Base-by-base conservation (phyloP, 805 yeast genomes). In the Candida takata region DNA sequence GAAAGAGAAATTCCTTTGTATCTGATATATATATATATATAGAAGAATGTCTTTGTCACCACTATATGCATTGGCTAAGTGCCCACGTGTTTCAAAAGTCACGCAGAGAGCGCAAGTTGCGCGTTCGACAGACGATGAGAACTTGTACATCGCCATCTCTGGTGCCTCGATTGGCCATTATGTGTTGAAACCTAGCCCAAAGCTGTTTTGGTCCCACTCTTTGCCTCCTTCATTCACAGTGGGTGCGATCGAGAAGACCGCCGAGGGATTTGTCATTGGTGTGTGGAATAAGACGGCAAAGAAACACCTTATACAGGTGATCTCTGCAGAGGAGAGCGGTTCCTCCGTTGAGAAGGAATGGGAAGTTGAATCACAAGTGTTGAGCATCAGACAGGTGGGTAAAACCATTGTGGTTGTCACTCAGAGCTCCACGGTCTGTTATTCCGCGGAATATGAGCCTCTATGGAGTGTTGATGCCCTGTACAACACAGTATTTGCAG, bases 201-300 rank as follows among this genome's bases (percentile, higher is more conserved):
- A 68, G 46, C 56, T 72, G 30, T 54, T 65, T 28, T 72, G 77
- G 78, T 67, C 75, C 4, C 63, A 64, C 45, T 69, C 77, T 14
- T 59, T 72, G 24, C 63, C 71, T 6, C 77, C 77, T 10, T 48
- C 61, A 3, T 60, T 62, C 24, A 33, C 55, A 3, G 60, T 71
- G 24, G 63, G 64, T 29, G 28, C 40, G n/a, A 35, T 51, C 10
- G 47, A 44, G 15, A 38, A 24, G 11, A 23, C 37, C 10, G 24
- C 19, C 1, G 43, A 37, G 2, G 40, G 11, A 2, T 40, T 44
- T 14, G 33, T 38, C 17, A 34, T 38, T 33, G 56, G 55, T 27
- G 33, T 44, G 8, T 43, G 27, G 26, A 41, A 47, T 34, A 52
- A 48, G 33, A 33, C 44, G 3, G 40, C 47, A 31, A 51, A 46